Conservation (phyloP, 2,329 filamentous ascomycete species). For the Hymenotorrendiella dingleyae region DNA sequence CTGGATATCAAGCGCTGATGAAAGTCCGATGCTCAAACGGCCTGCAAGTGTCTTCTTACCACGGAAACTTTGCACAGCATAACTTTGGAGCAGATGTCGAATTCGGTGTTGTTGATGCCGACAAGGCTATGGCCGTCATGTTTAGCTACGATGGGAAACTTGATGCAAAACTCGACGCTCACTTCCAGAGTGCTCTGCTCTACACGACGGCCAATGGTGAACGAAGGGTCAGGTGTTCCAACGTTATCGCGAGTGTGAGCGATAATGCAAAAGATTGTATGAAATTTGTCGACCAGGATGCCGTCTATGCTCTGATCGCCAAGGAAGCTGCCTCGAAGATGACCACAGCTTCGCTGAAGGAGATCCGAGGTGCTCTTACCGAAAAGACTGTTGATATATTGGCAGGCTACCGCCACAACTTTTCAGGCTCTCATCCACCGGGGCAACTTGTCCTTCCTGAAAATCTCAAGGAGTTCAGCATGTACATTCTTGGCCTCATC, state of each 20-base stretch:
- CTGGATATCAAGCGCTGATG: conserved; percentile 93
- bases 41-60: conserved; percentile 86
- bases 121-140: conserved; percentile 86
- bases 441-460: conserved; percentile 93
- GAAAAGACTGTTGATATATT: conserved; percentile 93
- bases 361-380: conserved; percentile 74
- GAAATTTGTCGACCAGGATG: conserved; percentile 94
- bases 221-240: conserved; percentile 85
- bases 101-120: conserved; percentile 84
- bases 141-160: conserved; percentile 97
- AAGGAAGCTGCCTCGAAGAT: conserved; percentile 93
- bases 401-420: conserved; percentile 87
- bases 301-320: conserved; percentile 78
- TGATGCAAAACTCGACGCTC: conserved; percentile 92
- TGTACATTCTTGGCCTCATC: conserved; percentile 87
- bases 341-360: conserved; percentile 68
- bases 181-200: conserved; percentile 91
- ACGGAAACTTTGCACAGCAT: conserved; percentile 94
- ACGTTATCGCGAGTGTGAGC: conserved; percentile 87
- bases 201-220: conserved; percentile 91
- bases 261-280: conserved; percentile 78
- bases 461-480: conserved; percentile 90
- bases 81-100: conserved; percentile 93
- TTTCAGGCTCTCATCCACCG: conserved; percentile 76
- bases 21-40: conserved; percentile 98